Conservation (phyloP, 371 early-diverging fungal species). For the Syncephalis plumigaleata region DNA sequence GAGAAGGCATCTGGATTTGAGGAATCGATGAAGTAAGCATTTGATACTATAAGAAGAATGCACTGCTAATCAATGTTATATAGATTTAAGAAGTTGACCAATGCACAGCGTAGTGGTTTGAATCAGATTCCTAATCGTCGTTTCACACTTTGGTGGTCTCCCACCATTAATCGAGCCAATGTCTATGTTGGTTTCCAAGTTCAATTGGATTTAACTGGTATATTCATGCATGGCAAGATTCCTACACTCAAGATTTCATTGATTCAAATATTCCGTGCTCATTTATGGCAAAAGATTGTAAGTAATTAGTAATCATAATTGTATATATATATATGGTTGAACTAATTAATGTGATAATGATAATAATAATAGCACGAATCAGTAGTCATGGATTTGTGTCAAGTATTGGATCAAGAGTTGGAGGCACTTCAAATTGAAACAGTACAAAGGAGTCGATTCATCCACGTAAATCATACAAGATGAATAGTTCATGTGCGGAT, state of each 20-base stretch:
- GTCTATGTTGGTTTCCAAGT: constrained; percentile 99
- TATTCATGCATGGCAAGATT: constrained; percentile 99
- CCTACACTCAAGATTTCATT: constrained; percentile 97
- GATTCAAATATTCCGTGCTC: constrained; percentile 98
- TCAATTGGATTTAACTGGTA: constrained; percentile 97
- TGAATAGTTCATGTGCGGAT: constrained; percentile 87
- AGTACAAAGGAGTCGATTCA: constrained; percentile 97
- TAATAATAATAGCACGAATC: constrained; percentile 49
- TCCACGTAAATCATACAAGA: constrained; percentile 97
- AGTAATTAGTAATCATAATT: too few relatives aligned
- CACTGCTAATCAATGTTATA: too few relatives aligned
- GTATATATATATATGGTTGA: too few relatives aligned
- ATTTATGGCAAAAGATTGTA: constrained; percentile 96
- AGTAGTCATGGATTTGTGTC: constrained; percentile 83
- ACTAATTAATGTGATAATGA: too few relatives aligned
- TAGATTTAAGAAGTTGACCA: constrained; percentile 79
- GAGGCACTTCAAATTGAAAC: constrained; percentile 96
- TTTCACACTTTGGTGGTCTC: constrained; percentile 99
- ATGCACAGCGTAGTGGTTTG: constrained; percentile 96
- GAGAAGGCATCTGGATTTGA: constrained; percentile 63
- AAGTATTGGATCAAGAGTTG: constrained; percentile 94
- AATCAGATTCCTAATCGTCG: constrained; percentile 99
- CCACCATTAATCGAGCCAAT: constrained; percentile 95
- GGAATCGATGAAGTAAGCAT: constrained; percentile 40
- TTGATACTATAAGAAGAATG: too few relatives aligned